Evolutionary conservation across 169 alveolate species (phyloP).

Genomic region (Cryptosporidium viatorum): DNA sequence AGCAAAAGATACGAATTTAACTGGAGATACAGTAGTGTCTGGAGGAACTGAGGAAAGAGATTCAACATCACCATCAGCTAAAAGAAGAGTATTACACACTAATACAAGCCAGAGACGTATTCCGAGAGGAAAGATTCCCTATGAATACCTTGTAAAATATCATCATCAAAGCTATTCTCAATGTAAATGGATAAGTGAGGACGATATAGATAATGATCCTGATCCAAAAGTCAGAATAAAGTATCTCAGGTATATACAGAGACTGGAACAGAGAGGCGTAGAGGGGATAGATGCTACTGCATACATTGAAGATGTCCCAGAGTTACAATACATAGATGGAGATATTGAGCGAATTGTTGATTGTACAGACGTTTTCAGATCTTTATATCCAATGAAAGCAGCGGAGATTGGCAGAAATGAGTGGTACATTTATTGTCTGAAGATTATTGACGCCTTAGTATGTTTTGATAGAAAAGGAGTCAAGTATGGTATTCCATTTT

Average conservation of each 20-base stretch:
- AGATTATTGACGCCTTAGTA: conserved; percentile 74
- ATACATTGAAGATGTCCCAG: conserved; percentile 71
- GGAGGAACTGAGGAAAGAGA: background rate
- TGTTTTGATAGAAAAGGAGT: conserved; percentile 77
- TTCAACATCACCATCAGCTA: background rate
- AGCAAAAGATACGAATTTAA: background rate
- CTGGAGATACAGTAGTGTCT: background rate
- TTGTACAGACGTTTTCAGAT: conserved; percentile 74
- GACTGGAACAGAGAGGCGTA: conserved; percentile 61
- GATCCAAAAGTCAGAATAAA: conserved; percentile 70
- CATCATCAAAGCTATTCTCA: conserved; percentile 73
- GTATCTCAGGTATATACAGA: conserved; percentile 53
- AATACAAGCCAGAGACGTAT: conserved; percentile 41
- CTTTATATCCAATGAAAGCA: conserved; percentile 75
- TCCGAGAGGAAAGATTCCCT: conserved; percentile 74
- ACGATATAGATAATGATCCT: conserved; percentile 69
- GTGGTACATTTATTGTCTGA: conserved; percentile 75
- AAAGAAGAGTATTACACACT: background rate
- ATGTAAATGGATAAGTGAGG: conserved; percentile 74
- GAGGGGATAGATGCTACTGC: conserved; percentile 67
- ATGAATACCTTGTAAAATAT: conserved; percentile 63
- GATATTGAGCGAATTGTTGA: conserved; percentile 77
- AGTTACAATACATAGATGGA: conserved; percentile 70
- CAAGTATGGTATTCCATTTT: conserved; percentile 75
- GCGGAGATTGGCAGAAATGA: conserved; percentile 76